Evolutionary conservation across 2,329 filamentous ascomycete species (phyloP).

Genomic region (Fusarium praegraminearum): DNA sequence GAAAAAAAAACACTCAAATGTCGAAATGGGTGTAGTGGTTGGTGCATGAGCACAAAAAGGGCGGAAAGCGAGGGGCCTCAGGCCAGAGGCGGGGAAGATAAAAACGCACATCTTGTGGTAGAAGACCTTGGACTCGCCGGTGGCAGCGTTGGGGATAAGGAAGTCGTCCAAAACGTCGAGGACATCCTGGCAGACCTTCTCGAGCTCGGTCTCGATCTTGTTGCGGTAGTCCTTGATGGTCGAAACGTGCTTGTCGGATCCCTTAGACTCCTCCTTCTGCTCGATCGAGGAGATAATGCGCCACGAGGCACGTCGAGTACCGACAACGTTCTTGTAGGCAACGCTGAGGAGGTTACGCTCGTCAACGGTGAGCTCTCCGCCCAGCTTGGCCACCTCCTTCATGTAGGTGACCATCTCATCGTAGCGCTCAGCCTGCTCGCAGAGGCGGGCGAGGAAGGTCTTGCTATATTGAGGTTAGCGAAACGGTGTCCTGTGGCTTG

Average conservation of each 20-base stretch:
- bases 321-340: conserved; percentile 99
- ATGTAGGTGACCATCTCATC: conserved; percentile 99
- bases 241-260: conserved; percentile 91
- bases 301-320: conserved; percentile 98
- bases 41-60: conserved; percentile 32
- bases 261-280: conserved; percentile 99
- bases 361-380: conserved; percentile 87
- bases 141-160: conserved; percentile 94
- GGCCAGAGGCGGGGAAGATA: conserved; percentile 36
- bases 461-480: conserved; percentile 73
- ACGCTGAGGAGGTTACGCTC: conserved; percentile 99
- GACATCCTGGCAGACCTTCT: conserved; percentile 98
- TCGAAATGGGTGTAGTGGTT: conserved; percentile 18
- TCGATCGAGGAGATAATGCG: conserved; percentile 99
- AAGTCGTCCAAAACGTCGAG: conserved; percentile 93
- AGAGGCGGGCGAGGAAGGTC: conserved; percentile 99
- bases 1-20: conserved; percentile 16
- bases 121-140: conserved; percentile 99
- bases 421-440: conserved; percentile 99
- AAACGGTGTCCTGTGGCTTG: conserved; percentile 40
- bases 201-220: conserved; percentile 98
- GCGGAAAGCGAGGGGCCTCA: conserved; percentile 35
- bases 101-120: conserved; percentile 98
- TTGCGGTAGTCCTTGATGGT: conserved; percentile 97
- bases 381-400: conserved; percentile 98